Conservation (phyloP, 148 eudicot genomes). For the Fagopyrum tataricum region DNA sequence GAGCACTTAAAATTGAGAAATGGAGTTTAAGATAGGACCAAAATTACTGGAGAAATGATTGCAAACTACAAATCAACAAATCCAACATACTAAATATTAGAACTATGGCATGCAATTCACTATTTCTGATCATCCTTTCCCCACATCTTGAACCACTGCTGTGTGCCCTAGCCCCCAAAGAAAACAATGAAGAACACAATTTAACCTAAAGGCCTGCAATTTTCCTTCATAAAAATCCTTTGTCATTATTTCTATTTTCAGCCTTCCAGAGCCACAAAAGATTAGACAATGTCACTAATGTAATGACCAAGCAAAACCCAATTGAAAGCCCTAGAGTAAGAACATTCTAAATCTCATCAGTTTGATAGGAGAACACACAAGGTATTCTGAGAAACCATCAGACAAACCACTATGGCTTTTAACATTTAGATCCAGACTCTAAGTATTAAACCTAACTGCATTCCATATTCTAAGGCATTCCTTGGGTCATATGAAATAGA, state of each 20-base stretch:
- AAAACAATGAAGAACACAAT: neutral
- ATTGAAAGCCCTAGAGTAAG: too few relatives aligned
- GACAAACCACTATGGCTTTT: neutral
- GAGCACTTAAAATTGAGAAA: neutral
- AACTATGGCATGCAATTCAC: neutral
- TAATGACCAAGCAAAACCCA: too few relatives aligned
- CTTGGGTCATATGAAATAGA: neutral
- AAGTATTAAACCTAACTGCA: neutral
- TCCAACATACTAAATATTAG: neutral
- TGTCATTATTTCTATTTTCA: neutral
- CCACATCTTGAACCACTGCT: neutral
- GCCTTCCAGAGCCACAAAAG: neutral
- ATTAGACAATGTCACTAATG: too few relatives aligned
- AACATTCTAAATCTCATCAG: too few relatives aligned
- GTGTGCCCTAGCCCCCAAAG: neutral
- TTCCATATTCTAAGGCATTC: neutral
- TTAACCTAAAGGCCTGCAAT: neutral
- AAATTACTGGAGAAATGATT: neutral
- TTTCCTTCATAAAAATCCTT: neutral
- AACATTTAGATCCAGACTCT: neutral
- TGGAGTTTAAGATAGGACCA: neutral
- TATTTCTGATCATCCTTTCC: neutral
- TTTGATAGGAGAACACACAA: neutral
- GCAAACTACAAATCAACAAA: neutral
- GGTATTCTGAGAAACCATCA: neutral